A percentile compares a stretch with the other conserved stretches of the same genome.
These are phyloP conservation scores for Yueomyces sp. DNA, from an alignment of 1,139 yeast genomes.

Conservation along the genomic window DNA sequence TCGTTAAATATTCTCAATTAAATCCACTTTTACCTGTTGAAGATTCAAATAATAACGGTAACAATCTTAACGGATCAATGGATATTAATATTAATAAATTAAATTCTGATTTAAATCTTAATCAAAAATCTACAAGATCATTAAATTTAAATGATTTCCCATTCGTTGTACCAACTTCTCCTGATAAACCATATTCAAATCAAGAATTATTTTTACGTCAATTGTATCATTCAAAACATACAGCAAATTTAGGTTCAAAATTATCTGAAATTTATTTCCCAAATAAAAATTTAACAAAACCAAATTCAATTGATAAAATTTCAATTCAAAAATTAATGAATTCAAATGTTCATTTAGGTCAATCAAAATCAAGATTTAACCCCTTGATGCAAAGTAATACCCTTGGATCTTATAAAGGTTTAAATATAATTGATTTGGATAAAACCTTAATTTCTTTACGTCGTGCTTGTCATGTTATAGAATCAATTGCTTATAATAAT, in stretches of 20 bases:
- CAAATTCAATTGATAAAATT: conserved; percentile 40
- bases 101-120: neutral
- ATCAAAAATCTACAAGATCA: neutral
- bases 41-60: conserved; percentile 5
- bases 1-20: conserved; percentile 15
- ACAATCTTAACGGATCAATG: conserved; percentile 1
- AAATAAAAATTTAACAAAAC: conserved; percentile 48
- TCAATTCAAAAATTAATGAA: conserved; percentile 65
- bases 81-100: conserved; percentile 4
- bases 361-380: conserved; percentile 67
- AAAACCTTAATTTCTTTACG: conserved; percentile 65
- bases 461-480: conserved; percentile 67
- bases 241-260: conserved; percentile 51
- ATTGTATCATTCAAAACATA: conserved; percentile 35
- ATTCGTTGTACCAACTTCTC: conserved; percentile 23
- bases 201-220: conserved; percentile 73
- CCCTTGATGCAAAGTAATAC: conserved; percentile 81
- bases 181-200: conserved; percentile 44
- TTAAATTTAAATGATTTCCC: conserved; percentile 17
- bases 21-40: conserved; percentile 12
- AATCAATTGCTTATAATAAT: conserved; percentile 72
- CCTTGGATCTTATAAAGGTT: conserved; percentile 77
- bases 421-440: conserved; percentile 81
- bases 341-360: conserved; percentile 93
- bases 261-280: conserved; percentile 56